Evolutionary conservation across 2,329 filamentous ascomycete genomes (phyloP).

Genomic region (Cryphonectria parasitica): DNA sequence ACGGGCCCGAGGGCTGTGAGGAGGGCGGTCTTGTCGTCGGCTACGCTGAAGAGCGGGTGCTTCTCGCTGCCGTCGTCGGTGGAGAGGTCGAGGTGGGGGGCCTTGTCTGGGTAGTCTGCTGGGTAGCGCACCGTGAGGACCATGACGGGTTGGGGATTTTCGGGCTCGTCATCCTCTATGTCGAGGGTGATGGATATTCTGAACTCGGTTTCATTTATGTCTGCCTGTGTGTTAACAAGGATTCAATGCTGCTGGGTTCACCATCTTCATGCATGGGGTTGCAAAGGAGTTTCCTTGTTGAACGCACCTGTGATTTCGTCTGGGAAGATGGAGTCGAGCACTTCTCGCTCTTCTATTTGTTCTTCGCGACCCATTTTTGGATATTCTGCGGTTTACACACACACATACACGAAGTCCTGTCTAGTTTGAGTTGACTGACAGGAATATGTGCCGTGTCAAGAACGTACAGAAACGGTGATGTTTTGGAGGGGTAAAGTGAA

Average conservation of each 20-base stretch:
- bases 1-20: slow-evolving; percentile 72
- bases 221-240: slow-evolving; percentile 47
- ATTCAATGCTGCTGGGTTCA: background rate
- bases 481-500: background rate
- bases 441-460: background rate
- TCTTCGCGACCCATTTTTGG: slow-evolving; percentile 73
- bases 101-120: slow-evolving; percentile 86
- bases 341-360: slow-evolving; percentile 93
- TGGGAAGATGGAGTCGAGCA: slow-evolving; percentile 97
- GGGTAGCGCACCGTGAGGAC: slow-evolving; percentile 87
- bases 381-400: background rate
- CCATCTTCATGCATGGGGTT: background rate
- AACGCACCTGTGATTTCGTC: slow-evolving; percentile 89
- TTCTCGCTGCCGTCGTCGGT: slow-evolving; percentile 70
- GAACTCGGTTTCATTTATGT: slow-evolving; percentile 88
- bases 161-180: slow-evolving; percentile 59
- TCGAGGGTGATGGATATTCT: slow-evolving; percentile 87
- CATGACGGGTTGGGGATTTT: slow-evolving; percentile 69
- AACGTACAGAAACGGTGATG: background rate
- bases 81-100: slow-evolving; percentile 80
- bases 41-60: slow-evolving; percentile 76
- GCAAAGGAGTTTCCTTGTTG: background rate
- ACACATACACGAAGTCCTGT: background rate
- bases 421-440: background rate
- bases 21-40: slow-evolving; percentile 76